Conservation (phyloP, 164 flowering plant genomes). For the Litsea cubeba region DNA sequence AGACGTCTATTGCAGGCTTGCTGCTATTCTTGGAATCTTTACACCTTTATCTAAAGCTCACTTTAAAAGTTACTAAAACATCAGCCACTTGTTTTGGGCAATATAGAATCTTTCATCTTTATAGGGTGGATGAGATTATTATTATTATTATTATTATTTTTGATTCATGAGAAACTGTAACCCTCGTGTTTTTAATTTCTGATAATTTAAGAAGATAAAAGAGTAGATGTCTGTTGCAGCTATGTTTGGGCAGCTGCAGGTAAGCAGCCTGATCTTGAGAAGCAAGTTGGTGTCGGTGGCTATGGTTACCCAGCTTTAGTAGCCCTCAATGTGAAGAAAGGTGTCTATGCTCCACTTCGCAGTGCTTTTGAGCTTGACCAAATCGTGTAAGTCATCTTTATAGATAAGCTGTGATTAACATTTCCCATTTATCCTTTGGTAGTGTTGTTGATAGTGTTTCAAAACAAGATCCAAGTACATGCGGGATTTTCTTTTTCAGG, state of each 20-base stretch:
- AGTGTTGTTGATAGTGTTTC: neutral
- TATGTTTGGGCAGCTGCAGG: constrained; percentile 94
- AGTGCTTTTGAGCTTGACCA: constrained; percentile 88
- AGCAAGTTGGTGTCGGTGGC: constrained; percentile 90
- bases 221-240: constrained; percentile 41
- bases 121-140: too few relatives aligned
- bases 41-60: too few relatives aligned
- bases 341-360: constrained; percentile 82
- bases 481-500: constrained; percentile 36
- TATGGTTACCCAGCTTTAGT: constrained; percentile 97
- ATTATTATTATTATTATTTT: too few relatives aligned
- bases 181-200: neutral
- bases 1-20: constrained; percentile 36
- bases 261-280: constrained; percentile 89
- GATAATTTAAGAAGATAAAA: neutral
- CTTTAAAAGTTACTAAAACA: too few relatives aligned
- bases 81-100: too few relatives aligned
- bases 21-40: too few relatives aligned
- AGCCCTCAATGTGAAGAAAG: constrained; percentile 82
- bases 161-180: neutral
- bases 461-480: neutral
- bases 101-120: too few relatives aligned
- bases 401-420: neutral
- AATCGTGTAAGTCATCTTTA: constrained; percentile 45
- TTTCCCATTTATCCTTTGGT: neutral